These are phyloP conservation scores for Sphagnum fallax DNA, from an alignment of 228 moss, liverwort and hornwort genomes.

Conservation along the genomic window DNA sequence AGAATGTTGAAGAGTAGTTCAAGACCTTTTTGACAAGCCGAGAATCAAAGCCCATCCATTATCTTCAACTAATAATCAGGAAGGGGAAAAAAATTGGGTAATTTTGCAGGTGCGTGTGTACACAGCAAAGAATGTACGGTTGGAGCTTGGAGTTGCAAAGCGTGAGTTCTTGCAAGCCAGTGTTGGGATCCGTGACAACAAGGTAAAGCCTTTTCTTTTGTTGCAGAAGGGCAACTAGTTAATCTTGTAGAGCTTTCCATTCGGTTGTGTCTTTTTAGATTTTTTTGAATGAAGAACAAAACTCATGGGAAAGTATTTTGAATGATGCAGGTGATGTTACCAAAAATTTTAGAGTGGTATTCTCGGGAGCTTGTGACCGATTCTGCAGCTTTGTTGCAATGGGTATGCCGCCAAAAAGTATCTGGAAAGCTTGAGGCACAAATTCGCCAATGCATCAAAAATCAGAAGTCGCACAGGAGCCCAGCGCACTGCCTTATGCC, in stretches of 20 bases:
- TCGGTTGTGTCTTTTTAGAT: too few species aligned
- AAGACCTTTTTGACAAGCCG: too few species aligned
- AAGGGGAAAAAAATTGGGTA: neutral
- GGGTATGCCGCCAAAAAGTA: conserved; percentile 42
- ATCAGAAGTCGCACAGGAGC: conserved; percentile 44
- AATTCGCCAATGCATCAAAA: conserved; percentile 46
- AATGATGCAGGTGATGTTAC: conserved; percentile 47
- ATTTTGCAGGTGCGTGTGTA: conserved; percentile 71
- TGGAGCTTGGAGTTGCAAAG: conserved; percentile 65
- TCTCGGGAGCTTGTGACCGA: conserved; percentile 40
- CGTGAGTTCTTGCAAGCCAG: conserved; percentile 81
- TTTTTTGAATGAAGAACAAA: too few species aligned
- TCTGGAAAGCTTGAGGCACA: conserved; percentile 45
- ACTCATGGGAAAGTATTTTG: too few species aligned
- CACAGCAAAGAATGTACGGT: conserved; percentile 51
- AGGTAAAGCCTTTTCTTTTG: conserved; percentile 12
- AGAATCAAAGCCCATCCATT: too few species aligned
- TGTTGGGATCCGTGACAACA: conserved; percentile 62
- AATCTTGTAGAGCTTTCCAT: too few species aligned
- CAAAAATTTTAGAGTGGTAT: conserved; percentile 81
- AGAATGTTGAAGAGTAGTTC: too few species aligned
- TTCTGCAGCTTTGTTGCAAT: conserved; percentile 36
- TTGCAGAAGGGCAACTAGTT: too few species aligned
- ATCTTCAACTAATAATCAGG: too few species aligned
- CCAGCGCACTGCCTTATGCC: conserved; percentile 48